Conservation (phyloP, 2,329 filamentous ascomycete genomes). For the Lachnellula arida region DNA sequence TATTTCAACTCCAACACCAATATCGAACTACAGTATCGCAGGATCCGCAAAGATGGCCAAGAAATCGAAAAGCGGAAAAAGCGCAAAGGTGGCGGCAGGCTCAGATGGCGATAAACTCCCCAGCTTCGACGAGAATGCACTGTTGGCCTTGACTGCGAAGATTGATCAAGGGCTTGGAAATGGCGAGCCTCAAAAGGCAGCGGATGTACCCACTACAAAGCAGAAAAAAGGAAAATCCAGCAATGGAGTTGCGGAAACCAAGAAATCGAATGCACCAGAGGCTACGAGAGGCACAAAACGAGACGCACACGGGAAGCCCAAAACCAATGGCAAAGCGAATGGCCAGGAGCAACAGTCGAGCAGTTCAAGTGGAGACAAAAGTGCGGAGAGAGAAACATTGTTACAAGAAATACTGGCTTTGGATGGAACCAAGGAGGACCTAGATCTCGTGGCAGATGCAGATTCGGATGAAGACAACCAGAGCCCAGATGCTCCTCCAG, state of each 20-base stretch:
- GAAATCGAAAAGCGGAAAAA: slow-evolving; percentile 12
- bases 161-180: slow-evolving; percentile 50
- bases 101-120: slow-evolving; percentile 27
- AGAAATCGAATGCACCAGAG: slow-evolving; percentile 8
- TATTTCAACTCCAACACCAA: not conserved
- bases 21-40: too few relatives aligned
- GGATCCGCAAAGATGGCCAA: not conserved
- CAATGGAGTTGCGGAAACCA: slow-evolving; percentile 8
- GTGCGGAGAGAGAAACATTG: slow-evolving; percentile 36
- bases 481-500: slow-evolving; percentile 28
- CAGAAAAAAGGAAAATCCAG: slow-evolving; percentile 43
- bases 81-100: slow-evolving; percentile 16
- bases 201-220: slow-evolving; percentile 11
- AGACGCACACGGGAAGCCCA: slow-evolving; percentile 30
- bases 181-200: slow-evolving; percentile 28
- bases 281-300: slow-evolving; percentile 32
- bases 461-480: slow-evolving; percentile 43
- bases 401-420: slow-evolving; percentile 61
- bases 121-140: slow-evolving; percentile 45
- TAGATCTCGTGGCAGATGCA: slow-evolving; percentile 54
- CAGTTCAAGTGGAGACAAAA: slow-evolving; percentile 11
- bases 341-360: slow-evolving; percentile 16
- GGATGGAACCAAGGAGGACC: slow-evolving; percentile 60
- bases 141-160: slow-evolving; percentile 51
- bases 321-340: slow-evolving; percentile 23